Evolutionary conservation across 192 early-diverging fungal species (phyloP).

Genomic region (Coemansia sp.): DNA sequence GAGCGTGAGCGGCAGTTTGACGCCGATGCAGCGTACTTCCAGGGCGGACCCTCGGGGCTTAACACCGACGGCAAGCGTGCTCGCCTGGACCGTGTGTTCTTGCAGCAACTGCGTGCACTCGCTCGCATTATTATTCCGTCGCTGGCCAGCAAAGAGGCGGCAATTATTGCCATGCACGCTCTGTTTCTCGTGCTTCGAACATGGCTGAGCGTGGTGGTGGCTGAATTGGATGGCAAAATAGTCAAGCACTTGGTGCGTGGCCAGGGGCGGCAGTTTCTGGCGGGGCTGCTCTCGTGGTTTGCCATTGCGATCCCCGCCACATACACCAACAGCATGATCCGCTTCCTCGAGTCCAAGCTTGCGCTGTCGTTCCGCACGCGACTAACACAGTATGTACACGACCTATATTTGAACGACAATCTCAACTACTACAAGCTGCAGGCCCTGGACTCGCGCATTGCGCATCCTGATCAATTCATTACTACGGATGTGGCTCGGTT

Average conservation of each 20-base stretch:
- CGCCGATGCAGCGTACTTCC: constrained; percentile 40
- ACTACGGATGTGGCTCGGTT: constrained; percentile 93
- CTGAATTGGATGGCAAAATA: constrained; percentile 88
- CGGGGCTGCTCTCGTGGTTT: constrained; percentile 85
- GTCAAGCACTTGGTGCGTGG: constrained; percentile 91
- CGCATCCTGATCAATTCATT: constrained; percentile 85
- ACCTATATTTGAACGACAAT: constrained; percentile 79
- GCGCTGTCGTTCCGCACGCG: constrained; percentile 81
- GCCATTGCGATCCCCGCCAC: constrained; percentile 92
- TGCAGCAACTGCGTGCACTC: constrained; percentile 68
- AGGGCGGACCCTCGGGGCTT: background rate
- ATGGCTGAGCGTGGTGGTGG: constrained; percentile 89
- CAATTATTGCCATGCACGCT: constrained; percentile 79
- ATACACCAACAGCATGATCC: constrained; percentile 97
- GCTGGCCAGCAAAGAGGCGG: constrained; percentile 74
- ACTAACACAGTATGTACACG: constrained; percentile 87
- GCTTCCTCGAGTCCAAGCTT: constrained; percentile 54
- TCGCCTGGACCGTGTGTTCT: constrained; percentile 39
- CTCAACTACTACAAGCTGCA: constrained; percentile 94
- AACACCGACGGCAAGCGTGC: constrained; percentile 6
- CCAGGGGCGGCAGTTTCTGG: constrained; percentile 75
- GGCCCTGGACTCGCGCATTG: constrained; percentile 86
- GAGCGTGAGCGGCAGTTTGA: constrained; percentile 52
- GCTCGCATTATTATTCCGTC: constrained; percentile 80
- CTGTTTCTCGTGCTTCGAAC: constrained; percentile 87